phyloP scores from a whole-genome alignment of 1,139 yeast species.

The Pichia terricola region DNA sequence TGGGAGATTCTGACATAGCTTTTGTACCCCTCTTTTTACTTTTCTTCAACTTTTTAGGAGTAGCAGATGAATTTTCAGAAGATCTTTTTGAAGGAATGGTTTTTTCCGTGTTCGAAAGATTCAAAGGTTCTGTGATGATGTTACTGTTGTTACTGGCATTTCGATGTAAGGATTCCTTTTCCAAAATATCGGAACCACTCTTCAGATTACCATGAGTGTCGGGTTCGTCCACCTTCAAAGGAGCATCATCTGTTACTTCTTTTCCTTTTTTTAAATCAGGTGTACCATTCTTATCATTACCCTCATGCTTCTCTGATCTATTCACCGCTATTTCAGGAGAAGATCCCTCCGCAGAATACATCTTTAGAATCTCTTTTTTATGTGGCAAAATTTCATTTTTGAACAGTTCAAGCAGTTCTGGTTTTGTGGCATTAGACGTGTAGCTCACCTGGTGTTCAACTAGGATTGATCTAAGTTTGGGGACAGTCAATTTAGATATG shows the following conservation, averaged over 20 bases:
- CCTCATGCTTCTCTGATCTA: background rate
- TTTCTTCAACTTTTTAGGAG: background rate
- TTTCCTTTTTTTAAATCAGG: background rate
- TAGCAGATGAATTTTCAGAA: background rate
- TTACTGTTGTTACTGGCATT: no score
- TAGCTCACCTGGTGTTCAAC: slow-evolving; percentile 46
- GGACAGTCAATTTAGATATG: slow-evolving; percentile 48
- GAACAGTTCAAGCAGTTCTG: slow-evolving; percentile 47
- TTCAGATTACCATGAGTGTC: background rate
- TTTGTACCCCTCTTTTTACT: background rate
- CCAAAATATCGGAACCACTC: background rate
- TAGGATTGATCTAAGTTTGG: slow-evolving; percentile 56
- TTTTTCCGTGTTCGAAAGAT: slow-evolving; percentile 4
- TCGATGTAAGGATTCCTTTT: no score
- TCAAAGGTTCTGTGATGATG: slow-evolving; percentile 1
- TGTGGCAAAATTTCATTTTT: slow-evolving; percentile 36
- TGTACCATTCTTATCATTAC: background rate
- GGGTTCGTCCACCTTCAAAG: background rate
- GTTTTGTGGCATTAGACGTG: slow-evolving; percentile 55
- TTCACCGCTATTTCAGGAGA: slow-evolving; percentile 1
- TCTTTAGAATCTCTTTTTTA: slow-evolving; percentile 28
- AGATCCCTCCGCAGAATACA: slow-evolving; percentile 12
- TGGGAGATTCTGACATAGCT: background rate
- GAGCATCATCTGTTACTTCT: background rate
- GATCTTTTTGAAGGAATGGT: slow-evolving; percentile 9